Base-by-base conservation (phyloP, 805 yeast species). In the Lipomyces chichibuensis region DNA sequence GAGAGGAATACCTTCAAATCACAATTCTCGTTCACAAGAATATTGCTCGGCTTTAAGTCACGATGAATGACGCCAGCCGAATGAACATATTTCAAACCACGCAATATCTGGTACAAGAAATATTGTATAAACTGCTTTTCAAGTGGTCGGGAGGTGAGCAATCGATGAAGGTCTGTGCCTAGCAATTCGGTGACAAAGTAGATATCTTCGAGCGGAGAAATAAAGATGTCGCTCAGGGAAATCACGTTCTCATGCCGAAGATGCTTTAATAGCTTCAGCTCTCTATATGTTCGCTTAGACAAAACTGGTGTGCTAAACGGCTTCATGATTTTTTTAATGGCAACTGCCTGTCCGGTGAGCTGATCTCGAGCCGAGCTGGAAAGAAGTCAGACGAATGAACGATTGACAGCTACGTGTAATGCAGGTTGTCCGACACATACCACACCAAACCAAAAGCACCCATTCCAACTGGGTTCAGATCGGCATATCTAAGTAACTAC, bases 381-480 rank as follows among this genome's bases (percentile, higher is more conserved):
- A 8, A 20, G 39, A 43, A n/a, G 49, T 43, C 23, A 33, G 39
- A 25, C 11, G 43, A 17, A 35, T n/a, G 17, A 72, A 33, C 8
- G 17, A 39, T 6, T 20, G 39, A 43, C 37, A 54, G 37, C 65
- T 29, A 23, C 4, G 54, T 20, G 3, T 56, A 2, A 13, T 20
- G 20, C 27, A 51, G 13, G 39, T 17, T 17, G 17, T 29, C 20
- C 14, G 33, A 23, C 8, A 54, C 75, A 35, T 69, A 73, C 75
- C 99, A 95, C 52, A 95, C 99, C 23, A 95, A 84, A 4, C 99
- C 99, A 77, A 95, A 95, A 7, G 99, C 99, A 32, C 99, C 99
- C 99, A 95, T 95, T 0, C 99, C 99, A 60, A 95, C 97, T 1
- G 99, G 99, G 75, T 92, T 94, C 69, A 95, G 84, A 76, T 94